These are phyloP conservation scores for Medicago lupulina DNA, from an alignment of 306 rosid species.

Conservation along the genomic window DNA sequence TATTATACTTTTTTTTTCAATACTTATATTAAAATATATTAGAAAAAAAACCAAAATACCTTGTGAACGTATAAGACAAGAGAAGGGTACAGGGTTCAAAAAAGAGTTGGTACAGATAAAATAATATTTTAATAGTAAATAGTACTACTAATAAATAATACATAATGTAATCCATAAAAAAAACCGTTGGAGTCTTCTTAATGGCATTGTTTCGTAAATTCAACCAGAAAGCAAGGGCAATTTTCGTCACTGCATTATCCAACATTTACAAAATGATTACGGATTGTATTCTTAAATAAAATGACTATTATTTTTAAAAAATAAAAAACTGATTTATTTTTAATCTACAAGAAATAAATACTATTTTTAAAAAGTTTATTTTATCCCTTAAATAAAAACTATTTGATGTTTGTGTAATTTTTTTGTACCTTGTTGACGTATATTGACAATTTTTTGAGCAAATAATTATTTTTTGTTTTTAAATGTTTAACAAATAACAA, in stretches of 20 bases:
- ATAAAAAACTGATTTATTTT: too few relatives aligned
- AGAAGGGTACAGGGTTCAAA: not conserved
- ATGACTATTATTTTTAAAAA: not conserved
- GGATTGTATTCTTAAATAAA: not conserved
- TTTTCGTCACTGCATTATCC: not conserved
- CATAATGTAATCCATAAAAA: not conserved
- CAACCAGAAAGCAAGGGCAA: not conserved
- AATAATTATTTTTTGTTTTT: too few relatives aligned
- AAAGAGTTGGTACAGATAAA: not conserved
- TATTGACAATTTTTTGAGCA: too few relatives aligned
- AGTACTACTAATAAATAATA: not conserved
- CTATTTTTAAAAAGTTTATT: too few relatives aligned
- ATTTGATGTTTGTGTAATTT: too few relatives aligned
- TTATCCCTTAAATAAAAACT: too few relatives aligned
- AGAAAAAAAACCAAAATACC: not conserved
- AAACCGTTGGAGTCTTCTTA: constrained; percentile 18
- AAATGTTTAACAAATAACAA: too few relatives aligned
- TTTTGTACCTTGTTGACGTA: too few relatives aligned
- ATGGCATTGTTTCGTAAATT: constrained; percentile 30
- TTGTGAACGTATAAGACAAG: not conserved
- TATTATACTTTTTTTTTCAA: too few relatives aligned
- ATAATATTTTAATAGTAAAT: not conserved
- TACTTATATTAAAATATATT: too few relatives aligned
- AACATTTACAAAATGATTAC: not conserved
- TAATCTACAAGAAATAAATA: too few relatives aligned